These are phyloP conservation scores for Aspergillus fumigatus DNA, from an alignment of 2,329 filamentous ascomycete species.

Conservation along the genomic window DNA sequence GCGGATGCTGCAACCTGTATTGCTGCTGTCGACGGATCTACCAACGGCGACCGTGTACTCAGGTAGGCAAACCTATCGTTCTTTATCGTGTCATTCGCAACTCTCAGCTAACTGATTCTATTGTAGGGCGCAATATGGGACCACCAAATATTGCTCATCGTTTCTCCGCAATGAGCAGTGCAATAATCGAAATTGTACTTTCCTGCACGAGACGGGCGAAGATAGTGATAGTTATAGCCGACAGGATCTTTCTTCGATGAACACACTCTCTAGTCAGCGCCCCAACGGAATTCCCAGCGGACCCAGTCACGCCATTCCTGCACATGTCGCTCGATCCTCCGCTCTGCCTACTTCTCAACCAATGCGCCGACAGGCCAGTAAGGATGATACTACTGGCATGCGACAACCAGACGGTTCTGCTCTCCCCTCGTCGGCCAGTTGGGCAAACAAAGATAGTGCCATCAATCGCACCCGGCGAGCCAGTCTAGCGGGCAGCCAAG, in stretches of 20 bases:
- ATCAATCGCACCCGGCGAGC: slow-evolving; percentile 60
- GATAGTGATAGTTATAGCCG: slow-evolving; percentile 95
- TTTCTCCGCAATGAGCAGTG: slow-evolving; percentile 93
- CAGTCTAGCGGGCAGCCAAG: slow-evolving; percentile 78
- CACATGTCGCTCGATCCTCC: slow-evolving; percentile 43
- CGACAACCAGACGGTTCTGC: slow-evolving; percentile 72
- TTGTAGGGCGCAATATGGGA: slow-evolving; percentile 67
- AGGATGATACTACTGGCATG: slow-evolving; percentile 59
- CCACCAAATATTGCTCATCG: slow-evolving; percentile 97
- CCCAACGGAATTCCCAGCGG: slow-evolving; percentile 29
- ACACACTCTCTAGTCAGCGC: slow-evolving; percentile 76
- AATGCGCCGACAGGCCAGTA: slow-evolving; percentile 73
- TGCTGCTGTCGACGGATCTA: slow-evolving; percentile 82
- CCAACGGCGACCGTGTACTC: slow-evolving; percentile 81
- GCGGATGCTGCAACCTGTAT: slow-evolving; percentile 89
- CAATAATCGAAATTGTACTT: slow-evolving; percentile 95
- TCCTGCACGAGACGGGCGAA: slow-evolving; percentile 95
- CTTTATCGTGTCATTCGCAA: background rate
- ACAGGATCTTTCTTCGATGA: slow-evolving; percentile 91
- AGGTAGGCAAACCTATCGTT: slow-evolving; percentile 56
- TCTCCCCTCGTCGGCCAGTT: slow-evolving; percentile 88
- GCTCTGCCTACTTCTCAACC: slow-evolving; percentile 51
- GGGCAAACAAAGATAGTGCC: slow-evolving; percentile 69
- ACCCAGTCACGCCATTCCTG: slow-evolving; percentile 27
- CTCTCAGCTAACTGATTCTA: slow-evolving; percentile 4